phyloP scores from a whole-genome alignment of 139 green algal genomes.

The Raphidocelis subcapitata region DNA sequence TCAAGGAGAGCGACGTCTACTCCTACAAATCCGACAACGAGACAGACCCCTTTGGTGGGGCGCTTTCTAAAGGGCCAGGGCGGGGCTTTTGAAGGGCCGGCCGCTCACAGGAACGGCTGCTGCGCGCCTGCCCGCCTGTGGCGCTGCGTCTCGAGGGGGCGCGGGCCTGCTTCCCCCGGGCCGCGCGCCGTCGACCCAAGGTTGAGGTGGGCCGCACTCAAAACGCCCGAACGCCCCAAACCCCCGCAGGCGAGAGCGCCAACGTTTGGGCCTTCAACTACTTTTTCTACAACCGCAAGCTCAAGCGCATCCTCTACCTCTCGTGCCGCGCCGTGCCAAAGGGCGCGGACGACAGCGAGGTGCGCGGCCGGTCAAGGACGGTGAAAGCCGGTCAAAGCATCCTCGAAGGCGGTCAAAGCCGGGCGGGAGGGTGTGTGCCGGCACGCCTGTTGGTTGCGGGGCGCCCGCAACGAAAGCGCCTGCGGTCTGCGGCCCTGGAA shows the following conservation, averaged over 20 bases:
- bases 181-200: neutral
- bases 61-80: neutral
- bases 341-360: slow-evolving; percentile 46
- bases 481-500: no score
- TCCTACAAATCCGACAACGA: slow-evolving; percentile 84
- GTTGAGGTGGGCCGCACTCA: neutral
- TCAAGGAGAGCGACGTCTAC: slow-evolving; percentile 96
- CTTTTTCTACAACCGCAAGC: slow-evolving; percentile 99
- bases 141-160: neutral
- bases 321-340: slow-evolving; percentile 57
- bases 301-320: slow-evolving; percentile 93
- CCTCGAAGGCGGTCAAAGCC: neutral
- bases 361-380: neutral
- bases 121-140: neutral
- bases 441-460: neutral
- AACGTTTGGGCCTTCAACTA: slow-evolving; percentile 96
- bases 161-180: neutral
- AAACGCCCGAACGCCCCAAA: neutral
- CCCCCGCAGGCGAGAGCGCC: slow-evolving; percentile 67
- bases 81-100: no score
- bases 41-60: slow-evolving; percentile 80
- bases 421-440: neutral
- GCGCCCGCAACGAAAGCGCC: no score
- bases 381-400: no score
- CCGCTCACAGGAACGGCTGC: no score